These are phyloP conservation scores for Quercus ilex DNA, from an alignment of 306 rosid species.

Conservation along the genomic window DNA sequence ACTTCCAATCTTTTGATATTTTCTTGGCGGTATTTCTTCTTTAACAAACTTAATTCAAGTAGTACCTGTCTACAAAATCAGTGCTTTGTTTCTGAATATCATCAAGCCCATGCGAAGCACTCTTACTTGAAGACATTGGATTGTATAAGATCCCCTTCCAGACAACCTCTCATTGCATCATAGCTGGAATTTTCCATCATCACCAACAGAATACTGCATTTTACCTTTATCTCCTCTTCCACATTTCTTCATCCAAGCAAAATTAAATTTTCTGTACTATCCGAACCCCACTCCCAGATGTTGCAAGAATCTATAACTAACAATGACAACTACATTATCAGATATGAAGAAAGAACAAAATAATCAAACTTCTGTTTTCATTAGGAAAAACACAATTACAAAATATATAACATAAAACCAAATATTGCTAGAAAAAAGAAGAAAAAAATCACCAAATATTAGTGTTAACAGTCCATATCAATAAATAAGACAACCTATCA, in stretches of 20 bases:
- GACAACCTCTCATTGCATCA: slow-evolving; percentile 16
- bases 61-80: slow-evolving; percentile 29
- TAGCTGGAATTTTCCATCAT: slow-evolving; percentile 23
- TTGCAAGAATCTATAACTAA: not conserved
- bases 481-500: too few species aligned
- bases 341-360: not conserved
- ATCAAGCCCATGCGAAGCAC: slow-evolving; percentile 22
- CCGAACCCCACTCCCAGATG: not conserved
- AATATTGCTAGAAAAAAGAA: not conserved
- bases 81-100: slow-evolving; percentile 26
- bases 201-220: slow-evolving; percentile 18
- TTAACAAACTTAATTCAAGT: not conserved
- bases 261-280: not conserved
- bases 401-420: not conserved
- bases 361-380: not conserved
- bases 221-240: slow-evolving; percentile 19
- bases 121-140: slow-evolving; percentile 43
- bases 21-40: not conserved
- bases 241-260: not conserved
- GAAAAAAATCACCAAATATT: too few species aligned
- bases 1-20: not conserved
- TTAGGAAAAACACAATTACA: not conserved
- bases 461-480: too few species aligned
- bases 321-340: not conserved
- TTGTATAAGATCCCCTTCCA: slow-evolving; percentile 21